Evolutionary conservation across 176 grass and related monocot genomes (phyloP).

Genomic region (Areca catechu): DNA sequence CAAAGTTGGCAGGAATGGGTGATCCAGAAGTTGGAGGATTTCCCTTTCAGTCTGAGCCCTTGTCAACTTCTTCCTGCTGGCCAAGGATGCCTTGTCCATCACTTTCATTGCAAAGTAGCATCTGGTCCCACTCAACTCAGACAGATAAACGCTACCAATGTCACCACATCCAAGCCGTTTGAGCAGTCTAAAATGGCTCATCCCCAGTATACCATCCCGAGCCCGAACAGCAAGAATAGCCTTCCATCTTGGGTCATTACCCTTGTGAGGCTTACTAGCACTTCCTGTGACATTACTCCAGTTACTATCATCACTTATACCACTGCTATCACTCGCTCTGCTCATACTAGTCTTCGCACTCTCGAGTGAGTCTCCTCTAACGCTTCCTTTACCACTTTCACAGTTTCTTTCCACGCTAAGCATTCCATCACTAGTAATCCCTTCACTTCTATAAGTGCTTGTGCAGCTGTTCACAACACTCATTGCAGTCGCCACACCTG

Average conservation of each 20-base stretch:
- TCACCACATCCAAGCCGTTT: conserved; percentile 89
- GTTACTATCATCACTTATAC: conserved; percentile 74
- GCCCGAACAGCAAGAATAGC: conserved; percentile 69
- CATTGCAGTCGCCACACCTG: conserved; percentile 47
- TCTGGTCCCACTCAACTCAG: conserved; percentile 77
- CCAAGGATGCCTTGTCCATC: conserved; percentile 14
- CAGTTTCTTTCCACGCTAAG: conserved; percentile 35
- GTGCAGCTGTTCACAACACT: conserved; percentile 35
- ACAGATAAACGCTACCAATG: conserved; percentile 92
- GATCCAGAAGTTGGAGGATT: conserved; percentile 8
- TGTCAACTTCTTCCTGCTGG: conserved; percentile 16
- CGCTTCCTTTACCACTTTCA: conserved; percentile 37
- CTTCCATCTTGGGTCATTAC: conserved; percentile 86
- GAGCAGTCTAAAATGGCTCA: conserved; percentile 93
- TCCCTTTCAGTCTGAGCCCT: conserved; percentile 12
- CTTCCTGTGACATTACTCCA: conserved; percentile 86
- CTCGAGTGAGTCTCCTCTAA: conserved; percentile 53
- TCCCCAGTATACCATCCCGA: conserved; percentile 62
- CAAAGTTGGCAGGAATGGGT: conserved; percentile 15
- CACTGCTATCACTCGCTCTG: conserved; percentile 81
- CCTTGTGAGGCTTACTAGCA: conserved; percentile 87
- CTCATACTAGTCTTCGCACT: conserved; percentile 93
- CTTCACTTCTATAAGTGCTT: conserved; percentile 56
- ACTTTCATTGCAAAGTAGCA: conserved; percentile 99
- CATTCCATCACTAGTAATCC: conserved; percentile 29